Conservation (phyloP, 352 stramenopile species). For the Phytophthora pseudosyringae region DNA sequence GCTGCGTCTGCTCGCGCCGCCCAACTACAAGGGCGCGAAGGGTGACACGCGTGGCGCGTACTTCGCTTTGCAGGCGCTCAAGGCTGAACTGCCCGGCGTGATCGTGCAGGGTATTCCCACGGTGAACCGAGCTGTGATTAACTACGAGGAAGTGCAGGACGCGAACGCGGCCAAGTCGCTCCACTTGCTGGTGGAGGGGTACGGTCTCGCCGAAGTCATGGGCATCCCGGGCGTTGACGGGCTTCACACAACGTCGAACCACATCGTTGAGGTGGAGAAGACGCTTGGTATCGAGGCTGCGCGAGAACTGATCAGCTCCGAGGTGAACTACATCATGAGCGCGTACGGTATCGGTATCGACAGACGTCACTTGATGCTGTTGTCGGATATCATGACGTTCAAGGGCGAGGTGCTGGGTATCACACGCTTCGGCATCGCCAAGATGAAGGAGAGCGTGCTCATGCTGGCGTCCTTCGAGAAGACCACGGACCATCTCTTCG, state of each 20-base stretch:
- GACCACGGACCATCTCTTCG: conserved; percentile 99
- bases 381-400: conserved; percentile 99
- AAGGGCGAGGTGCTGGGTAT: conserved; percentile 93
- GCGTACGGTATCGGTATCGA: conserved; percentile 99
- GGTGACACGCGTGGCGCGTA: conserved; percentile 84
- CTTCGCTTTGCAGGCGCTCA: conserved; percentile 96
- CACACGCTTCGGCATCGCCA: conserved; percentile 98
- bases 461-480: conserved; percentile 99
- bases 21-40: conserved; percentile 89
- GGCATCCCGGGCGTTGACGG: conserved; percentile 97
- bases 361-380: conserved; percentile 97
- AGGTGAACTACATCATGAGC: conserved; percentile 99
- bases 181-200: conserved; percentile 99
- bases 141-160: conserved; percentile 93
- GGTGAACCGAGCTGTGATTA: conserved; percentile 98
- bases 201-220: conserved; percentile 98
- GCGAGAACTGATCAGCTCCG: conserved; percentile 95
- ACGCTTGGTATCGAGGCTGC: conserved; percentile 99
- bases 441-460: conserved; percentile 99
- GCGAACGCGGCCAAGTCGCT: conserved; percentile 79
- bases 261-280: conserved; percentile 97
- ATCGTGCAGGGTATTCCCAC: conserved; percentile 98
- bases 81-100: conserved; percentile 94
- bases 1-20: conserved; percentile 78
- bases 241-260: conserved; percentile 97